Percentiles rank a stretch among this genome's conserved stretches.
phyloP scores from a whole-genome alignment of 306 rosid genomes.

The Casuarina glauca region DNA sequence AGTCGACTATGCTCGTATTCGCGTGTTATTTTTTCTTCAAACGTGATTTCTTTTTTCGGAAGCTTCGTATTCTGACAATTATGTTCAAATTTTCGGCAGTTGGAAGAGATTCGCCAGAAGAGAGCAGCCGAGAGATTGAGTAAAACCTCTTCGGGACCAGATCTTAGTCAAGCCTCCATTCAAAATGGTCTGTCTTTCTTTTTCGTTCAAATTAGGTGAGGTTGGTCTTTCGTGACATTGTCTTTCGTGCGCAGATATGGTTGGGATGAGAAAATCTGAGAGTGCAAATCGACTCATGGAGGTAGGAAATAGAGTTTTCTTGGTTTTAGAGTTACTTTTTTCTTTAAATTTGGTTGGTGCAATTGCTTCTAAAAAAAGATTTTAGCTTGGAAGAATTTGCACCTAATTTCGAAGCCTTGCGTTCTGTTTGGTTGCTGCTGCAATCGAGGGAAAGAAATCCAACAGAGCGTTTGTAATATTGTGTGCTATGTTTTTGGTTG shows the following conservation, averaged over 20 bases:
- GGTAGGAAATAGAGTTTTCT: constrained; percentile 31
- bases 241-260: constrained; percentile 40
- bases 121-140: constrained; percentile 82
- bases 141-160: constrained; percentile 83
- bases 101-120: constrained; percentile 92
- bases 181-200: constrained; percentile 44
- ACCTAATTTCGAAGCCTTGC: neutral
- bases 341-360: neutral
- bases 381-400: neutral
- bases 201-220: neutral
- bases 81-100: constrained; percentile 24
- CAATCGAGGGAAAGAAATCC: neutral
- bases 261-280: constrained; percentile 61
- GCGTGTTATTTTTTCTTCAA: constrained; percentile 6
- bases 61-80: constrained; percentile 1
- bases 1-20: neutral
- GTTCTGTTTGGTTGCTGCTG: neutral
- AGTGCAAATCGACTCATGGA: constrained; percentile 69
- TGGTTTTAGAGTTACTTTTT: neutral
- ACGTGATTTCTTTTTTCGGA: too few species aligned
- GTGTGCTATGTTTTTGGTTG: neutral
- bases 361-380: neutral
- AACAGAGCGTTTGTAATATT: neutral
- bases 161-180: constrained; percentile 51
- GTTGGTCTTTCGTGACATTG: neutral